Evolutionary conservation across 2,329 filamentous ascomycete genomes (phyloP).

Genomic region (Aaosphaeria pasadenensis): DNA sequence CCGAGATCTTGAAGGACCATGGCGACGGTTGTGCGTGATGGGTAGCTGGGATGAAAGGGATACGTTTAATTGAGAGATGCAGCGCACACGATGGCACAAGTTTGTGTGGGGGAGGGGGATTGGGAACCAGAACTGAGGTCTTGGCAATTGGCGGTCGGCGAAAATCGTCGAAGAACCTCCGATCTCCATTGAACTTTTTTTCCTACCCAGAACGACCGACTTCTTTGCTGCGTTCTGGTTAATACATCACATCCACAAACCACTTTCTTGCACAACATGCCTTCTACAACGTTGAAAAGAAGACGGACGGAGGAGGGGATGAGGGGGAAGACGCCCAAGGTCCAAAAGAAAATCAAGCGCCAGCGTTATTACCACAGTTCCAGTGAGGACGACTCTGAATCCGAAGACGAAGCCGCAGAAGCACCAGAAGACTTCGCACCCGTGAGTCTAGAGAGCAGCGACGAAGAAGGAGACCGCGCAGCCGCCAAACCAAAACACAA

Average conservation of each 20-base stretch:
- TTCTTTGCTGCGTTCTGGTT: constrained; percentile 2
- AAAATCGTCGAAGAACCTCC: constrained; percentile 20
- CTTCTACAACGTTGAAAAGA: constrained; percentile 48
- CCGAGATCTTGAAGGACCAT: constrained; percentile 99
- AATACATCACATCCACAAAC: not conserved
- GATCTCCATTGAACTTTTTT: constrained; percentile 14
- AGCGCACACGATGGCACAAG: constrained; percentile 6
- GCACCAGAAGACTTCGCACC: constrained; percentile 46
- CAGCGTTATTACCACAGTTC: constrained; percentile 64
- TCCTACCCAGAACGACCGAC: not conserved
- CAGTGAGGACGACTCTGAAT: constrained; percentile 46
- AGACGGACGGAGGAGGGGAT: constrained; percentile 60
- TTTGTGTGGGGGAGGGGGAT: constrained; percentile 17
- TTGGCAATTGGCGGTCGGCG: constrained; percentile 25
- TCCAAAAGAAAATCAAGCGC: constrained; percentile 59
- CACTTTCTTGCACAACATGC: constrained; percentile 21
- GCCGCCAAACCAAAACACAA: not conserved
- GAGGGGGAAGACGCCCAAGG: constrained; percentile 51
- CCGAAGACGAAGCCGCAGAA: constrained; percentile 13
- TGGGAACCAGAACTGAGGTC: constrained; percentile 9
- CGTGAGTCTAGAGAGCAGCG: constrained; percentile 49
- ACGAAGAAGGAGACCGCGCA: constrained; percentile 23
- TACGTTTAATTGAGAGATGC: constrained; percentile 1
- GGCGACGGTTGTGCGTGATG: constrained; percentile 16
- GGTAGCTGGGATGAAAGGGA: not conserved